Evolutionary conservation across 2,329 filamentous ascomycete species (phyloP).

Genomic region (Colletotrichum coccodes): DNA sequence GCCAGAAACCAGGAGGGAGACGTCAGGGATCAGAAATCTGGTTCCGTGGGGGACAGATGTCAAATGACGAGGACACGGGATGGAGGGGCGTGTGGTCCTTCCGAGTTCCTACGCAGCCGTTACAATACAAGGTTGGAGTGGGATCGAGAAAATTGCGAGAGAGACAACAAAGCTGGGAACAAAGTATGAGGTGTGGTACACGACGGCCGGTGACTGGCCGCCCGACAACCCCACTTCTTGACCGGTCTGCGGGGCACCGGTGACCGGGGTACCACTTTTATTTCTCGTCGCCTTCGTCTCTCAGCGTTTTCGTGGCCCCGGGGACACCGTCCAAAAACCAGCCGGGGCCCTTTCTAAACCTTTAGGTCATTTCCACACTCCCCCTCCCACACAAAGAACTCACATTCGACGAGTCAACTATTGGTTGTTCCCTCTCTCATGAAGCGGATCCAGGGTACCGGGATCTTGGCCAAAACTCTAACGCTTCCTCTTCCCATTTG

Average conservation of each 20-base stretch:
- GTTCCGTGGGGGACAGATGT: too few species aligned
- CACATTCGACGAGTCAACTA: conserved; percentile 29
- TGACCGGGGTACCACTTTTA: conserved; percentile 27
- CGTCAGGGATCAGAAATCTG: too few species aligned
- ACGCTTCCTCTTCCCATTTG: background rate
- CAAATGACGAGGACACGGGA: background rate
- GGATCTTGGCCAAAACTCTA: background rate
- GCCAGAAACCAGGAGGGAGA: background rate
- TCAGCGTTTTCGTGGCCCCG: background rate
- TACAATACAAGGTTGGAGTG: background rate
- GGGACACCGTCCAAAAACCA: background rate
- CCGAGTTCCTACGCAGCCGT: too few species aligned
- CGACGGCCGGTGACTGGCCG: conserved; percentile 29
- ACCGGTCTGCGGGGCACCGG: conserved; percentile 30
- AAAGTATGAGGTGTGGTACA: conserved; percentile 19
- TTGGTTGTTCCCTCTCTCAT: background rate
- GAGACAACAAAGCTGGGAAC: background rate
- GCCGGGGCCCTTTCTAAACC: background rate
- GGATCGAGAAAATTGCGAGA: background rate
- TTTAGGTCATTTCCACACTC: background rate
- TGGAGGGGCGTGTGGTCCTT: conserved; percentile 19
- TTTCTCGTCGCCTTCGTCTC: background rate
- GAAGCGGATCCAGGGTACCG: conserved; percentile 4
- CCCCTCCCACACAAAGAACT: background rate
- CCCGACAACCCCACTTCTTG: conserved; percentile 27